These are phyloP conservation scores for Rhodotorula mucilaginosa DNA, from an alignment of 1,284 basidiomycete genomes.

Conservation along the genomic window DNA sequence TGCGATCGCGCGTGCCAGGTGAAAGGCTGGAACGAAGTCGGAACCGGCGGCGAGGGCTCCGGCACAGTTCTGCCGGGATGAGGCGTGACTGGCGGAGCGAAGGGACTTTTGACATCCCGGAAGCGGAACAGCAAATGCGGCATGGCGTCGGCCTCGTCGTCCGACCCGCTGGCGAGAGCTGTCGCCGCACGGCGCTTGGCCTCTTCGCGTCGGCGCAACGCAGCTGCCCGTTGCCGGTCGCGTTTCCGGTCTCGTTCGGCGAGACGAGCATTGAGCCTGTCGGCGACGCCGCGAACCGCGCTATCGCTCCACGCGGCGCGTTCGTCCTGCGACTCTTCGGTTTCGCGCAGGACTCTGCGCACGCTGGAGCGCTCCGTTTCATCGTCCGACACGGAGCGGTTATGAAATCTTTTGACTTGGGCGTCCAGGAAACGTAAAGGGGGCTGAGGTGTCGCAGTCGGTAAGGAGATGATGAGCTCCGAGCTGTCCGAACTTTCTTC, in stretches of 20 bases:
- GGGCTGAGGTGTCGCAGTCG: neutral
- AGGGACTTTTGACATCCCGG: neutral
- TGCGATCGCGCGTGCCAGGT: neutral
- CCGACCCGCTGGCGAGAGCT: neutral
- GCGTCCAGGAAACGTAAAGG: neutral
- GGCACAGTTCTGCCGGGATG: neutral
- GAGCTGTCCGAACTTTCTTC: neutral
- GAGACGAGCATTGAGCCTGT: neutral
- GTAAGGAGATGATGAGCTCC: neutral
- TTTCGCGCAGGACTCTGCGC: constrained; percentile 24
- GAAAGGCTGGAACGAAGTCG: neutral
- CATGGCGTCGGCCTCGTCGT: neutral
- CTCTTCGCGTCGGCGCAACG: neutral
- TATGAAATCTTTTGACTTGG: neutral
- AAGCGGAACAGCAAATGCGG: neutral
- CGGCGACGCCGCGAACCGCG: constrained; percentile 16
- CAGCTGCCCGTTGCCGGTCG: neutral
- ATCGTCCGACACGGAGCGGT: neutral
- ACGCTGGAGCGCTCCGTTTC: constrained; percentile 16
- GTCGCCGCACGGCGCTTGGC: neutral
- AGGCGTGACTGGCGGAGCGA: neutral
- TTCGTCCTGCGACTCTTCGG: constrained; percentile 17
- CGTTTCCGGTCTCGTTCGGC: constrained; percentile 5
- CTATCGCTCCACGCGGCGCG: constrained; percentile 29
- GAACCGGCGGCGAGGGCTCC: neutral